Evolutionary conservation across 805 yeast genomes (phyloP), one percentile per base, ranked within the genome.

Genomic region (Dipodascus geniculatus): DNA sequence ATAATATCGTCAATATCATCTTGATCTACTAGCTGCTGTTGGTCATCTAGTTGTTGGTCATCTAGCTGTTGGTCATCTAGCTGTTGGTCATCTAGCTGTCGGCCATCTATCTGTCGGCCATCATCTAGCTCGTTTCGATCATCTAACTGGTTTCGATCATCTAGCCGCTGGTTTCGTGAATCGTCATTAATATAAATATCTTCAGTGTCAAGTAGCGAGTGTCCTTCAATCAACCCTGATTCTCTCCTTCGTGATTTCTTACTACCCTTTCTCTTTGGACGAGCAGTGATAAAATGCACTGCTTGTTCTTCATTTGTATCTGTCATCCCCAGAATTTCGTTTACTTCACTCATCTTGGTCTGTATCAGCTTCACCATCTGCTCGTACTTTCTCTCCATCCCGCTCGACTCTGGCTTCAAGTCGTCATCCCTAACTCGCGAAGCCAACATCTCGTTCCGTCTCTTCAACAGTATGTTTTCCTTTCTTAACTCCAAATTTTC

Each of bases 401-500:
- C 19, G 22, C 14, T 20, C 19, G 8, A 6, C 19, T 16, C 19
- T 42, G 19, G 4, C 8, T 17, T 23, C 14, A n/a, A 38, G 4
- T 49, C 24, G 19, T 42, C 4, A 6, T 17, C 19, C 4, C 22
- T 42, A 20, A 42, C 19, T 42, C 19, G 48, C 8, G 22, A 42
- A 4, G 6, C 33, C 11, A 28, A 28, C 6, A 28, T 28, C 33
- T 28, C 33, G 11, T 28, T 28, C 11, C 33, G 6, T 49, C 60
- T 53, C 16, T 38, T 24, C n/a, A 58, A 52, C 23, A 53, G 56
- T 9, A 57, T 51, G 23, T 58, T 51, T 47, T 58, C 55, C 56
- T 59, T 57, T 60, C 65, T 49, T 53, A 71, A 55, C 49, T 54
- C 54, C 56, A 65, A 62, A 55, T 74, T 75, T 53, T 75, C 78